Base-by-base conservation (phyloP, 1,139 yeast species). In the Candida neerlandica region DNA sequence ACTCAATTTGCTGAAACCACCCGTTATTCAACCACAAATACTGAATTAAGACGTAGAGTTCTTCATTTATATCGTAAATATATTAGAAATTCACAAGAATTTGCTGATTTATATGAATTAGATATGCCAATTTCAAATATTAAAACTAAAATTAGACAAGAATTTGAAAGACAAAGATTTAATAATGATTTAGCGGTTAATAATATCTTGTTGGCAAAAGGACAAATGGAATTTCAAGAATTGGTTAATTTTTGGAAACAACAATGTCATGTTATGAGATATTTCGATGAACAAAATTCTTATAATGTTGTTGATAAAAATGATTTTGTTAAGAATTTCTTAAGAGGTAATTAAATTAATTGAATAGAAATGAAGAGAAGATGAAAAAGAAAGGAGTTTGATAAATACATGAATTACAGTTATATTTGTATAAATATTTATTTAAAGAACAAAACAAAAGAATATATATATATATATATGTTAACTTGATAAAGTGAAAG, bases 201-300 rank as follows among this genome's bases (percentile, higher is more conserved):
- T 57, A 89, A 89, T 67, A 78, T 87, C 15, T 75, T 89, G 51
- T 81, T 84, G 59, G 84, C 87, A 75, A 86, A 87, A 73, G 96
- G 95, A 6, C 94, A 88, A 63, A 88, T 88, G 94, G 96, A 89
- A 69, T 89, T 84, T 69, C 96, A 89, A 66, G 96, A 89, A 66
- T 80, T 89, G 64, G 78, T 86, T 61, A 89, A 89, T 72, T 89
- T 89, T 75, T 89, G 96, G 96, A 89, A 89, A 69, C 96, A 89
- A 73, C 86, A 83, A 64, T 82, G 94, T 59, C 96, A 89, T 69
- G 91, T 89, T 38, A 76, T 87, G 82, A 84, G 86, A 71, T 89
- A 84, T 73, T 89, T 89, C 61, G 89, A 85, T 59, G 84, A 84
- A 60, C 87, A 82, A 67, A 78, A 80, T 49, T 70, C 71, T 43